Percentiles rank a stretch among this genome's conserved stretches.
Evolutionary conservation across 169 alveolate species (phyloP).

Genomic region (Besnoitia besnoiti): DNA sequence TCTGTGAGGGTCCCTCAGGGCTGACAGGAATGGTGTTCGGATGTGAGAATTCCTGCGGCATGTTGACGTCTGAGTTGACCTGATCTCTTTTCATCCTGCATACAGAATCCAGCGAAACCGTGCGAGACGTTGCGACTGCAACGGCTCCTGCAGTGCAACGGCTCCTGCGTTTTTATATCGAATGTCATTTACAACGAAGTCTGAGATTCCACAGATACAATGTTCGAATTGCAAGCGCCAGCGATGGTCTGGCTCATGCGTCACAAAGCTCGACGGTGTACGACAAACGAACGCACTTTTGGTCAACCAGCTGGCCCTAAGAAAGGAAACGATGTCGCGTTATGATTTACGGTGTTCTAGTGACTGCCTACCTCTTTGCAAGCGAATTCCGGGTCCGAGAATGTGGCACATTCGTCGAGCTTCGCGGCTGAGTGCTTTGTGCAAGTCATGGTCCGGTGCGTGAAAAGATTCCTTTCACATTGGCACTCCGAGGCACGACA

Average conservation of each 20-base stretch:
- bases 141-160: too few species aligned
- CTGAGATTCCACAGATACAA: neutral
- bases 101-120: too few species aligned
- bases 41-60: too few species aligned
- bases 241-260: neutral
- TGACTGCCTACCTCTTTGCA: slow-evolving; percentile 58
- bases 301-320: slow-evolving; percentile 59
- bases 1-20: too few species aligned
- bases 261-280: slow-evolving; percentile 18
- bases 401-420: slow-evolving; percentile 27
- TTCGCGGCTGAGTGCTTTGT: slow-evolving; percentile 27
- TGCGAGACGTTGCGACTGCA: too few species aligned
- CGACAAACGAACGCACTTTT: slow-evolving; percentile 21
- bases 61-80: too few species aligned
- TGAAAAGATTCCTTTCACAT: slow-evolving; percentile 46
- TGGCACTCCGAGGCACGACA: slow-evolving; percentile 48
- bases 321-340: too few species aligned
- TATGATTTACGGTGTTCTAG: neutral
- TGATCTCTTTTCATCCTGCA: too few species aligned
- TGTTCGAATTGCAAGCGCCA: too few species aligned
- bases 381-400: slow-evolving; percentile 32
- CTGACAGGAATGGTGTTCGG: too few species aligned
- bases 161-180: too few species aligned
- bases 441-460: slow-evolving; percentile 40
- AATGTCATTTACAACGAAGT: neutral